Base-by-base conservation (phyloP, 371 early-diverging fungal genomes). In the Mucor racemosus region DNA sequence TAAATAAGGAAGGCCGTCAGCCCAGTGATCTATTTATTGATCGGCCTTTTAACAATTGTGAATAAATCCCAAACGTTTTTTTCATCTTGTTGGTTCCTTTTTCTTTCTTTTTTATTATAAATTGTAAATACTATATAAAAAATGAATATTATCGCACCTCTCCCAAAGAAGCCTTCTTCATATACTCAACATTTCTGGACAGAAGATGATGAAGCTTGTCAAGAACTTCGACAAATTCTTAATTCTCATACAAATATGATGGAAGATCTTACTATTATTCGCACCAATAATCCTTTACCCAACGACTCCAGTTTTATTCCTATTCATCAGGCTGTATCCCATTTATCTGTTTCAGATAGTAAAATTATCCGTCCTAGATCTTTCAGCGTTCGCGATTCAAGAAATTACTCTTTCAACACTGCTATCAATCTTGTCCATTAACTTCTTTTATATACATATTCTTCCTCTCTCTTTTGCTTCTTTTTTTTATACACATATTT, bases 241-340 rank as follows among this genome's bases (percentile, higher is more conserved):
- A 36, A 58, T 60, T 53, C 64, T 35, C 65, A 67, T 36, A 38
- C 67, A 4, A 56, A 53, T 15, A 69, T 55, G 60, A 57, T 54
- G 58, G 65, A 66, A 15, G 65, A 66, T 31, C 36, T 40, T 8
- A 36, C 64, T 17, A 75, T 75, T 44, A 63, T 41, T 21, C 62
- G 72, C 15, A 75, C 75, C 4, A 59, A 67, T 35, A 75, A 75
- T n/a, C 75, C 75, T 44, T 61, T 75, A 2, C 75, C 75, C 57
- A 46, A 75, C 31, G 75, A 75, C 48, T 65, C 60, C 36, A 64
- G 72, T 35, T 75, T 74, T 64, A 19, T 69, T 35, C 66, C 69
- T 60, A 40, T 63, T 53, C 48, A 69, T 21, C 54, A 55, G 21
- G 62, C 57, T 50, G 59, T 62, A 8, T 46, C 62, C 40, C 62